Evolutionary conservation across 2,329 filamentous ascomycete genomes (phyloP).

Genomic region (Penicillium sclerotigenum): DNA sequence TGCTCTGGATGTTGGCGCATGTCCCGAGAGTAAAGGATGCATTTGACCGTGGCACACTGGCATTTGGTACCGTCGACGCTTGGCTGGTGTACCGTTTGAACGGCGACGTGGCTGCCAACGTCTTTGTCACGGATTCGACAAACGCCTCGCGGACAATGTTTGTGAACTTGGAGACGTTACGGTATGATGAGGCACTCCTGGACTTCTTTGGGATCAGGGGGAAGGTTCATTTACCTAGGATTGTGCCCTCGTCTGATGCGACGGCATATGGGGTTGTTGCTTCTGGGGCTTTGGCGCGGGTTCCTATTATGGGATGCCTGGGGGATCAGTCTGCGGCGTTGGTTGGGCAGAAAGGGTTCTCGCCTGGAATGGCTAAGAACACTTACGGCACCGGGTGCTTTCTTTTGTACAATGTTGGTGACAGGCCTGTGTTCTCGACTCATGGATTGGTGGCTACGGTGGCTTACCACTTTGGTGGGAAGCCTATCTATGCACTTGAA

Average conservation of each 20-base stretch:
- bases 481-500: conserved; percentile 75
- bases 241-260: conserved; percentile 73
- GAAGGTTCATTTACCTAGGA: conserved; percentile 72
- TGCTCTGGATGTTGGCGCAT: conserved; percentile 76
- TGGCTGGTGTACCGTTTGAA: conserved; percentile 83
- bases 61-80: conserved; percentile 82
- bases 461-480: conserved; percentile 72
- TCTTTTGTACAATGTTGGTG: conserved; percentile 81
- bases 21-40: conserved; percentile 66
- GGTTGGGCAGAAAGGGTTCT: conserved; percentile 81
- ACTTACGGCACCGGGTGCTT: conserved; percentile 90
- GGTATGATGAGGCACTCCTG: conserved; percentile 74
- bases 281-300: conserved; percentile 62
- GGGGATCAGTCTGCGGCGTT: conserved; percentile 84
- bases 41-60: conserved; percentile 69
- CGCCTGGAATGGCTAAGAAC: conserved; percentile 79
- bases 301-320: conserved; percentile 73
- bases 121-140: conserved; percentile 80
- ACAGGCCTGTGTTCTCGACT: conserved; percentile 77
- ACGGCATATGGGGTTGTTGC: conserved; percentile 67
- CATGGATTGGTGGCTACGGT: conserved; percentile 80
- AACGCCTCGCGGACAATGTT: conserved; percentile 93
- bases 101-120: conserved; percentile 61
- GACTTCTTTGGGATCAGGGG: conserved; percentile 74
- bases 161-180: conserved; percentile 74